Evolutionary conservation across 257 asterid genomes (phyloP).

Genomic region (Nicotiana benthamiana): DNA sequence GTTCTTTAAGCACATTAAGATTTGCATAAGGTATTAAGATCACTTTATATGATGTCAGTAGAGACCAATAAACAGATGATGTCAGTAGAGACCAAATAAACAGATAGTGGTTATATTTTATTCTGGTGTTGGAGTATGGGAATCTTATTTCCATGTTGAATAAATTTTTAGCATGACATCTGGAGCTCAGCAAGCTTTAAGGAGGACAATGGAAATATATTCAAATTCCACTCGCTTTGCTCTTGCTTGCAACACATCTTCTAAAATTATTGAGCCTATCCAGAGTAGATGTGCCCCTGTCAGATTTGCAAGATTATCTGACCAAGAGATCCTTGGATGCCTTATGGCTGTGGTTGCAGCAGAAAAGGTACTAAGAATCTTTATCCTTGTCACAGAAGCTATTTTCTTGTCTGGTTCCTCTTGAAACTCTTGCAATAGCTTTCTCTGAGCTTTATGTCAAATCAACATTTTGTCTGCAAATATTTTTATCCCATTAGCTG

Average conservation of each 20-base stretch:
- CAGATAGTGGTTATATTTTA: too few species aligned
- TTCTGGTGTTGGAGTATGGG: not conserved
- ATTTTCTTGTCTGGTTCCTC: not conserved
- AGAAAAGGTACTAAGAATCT: conserved; percentile 52
- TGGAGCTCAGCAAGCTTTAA: conserved; percentile 97
- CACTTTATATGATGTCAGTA: too few species aligned
- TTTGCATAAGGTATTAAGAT: too few species aligned
- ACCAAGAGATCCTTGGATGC: conserved; percentile 97
- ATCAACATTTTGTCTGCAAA: not conserved
- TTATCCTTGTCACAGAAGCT: not conserved
- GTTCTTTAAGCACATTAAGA: too few species aligned
- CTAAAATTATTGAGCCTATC: conserved; percentile 90
- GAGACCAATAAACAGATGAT: too few species aligned
- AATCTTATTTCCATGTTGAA: conserved; percentile 19
- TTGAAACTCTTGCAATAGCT: not conserved
- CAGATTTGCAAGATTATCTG: conserved; percentile 80
- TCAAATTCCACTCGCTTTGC: conserved; percentile 95
- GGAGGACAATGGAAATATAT: conserved; percentile 98
- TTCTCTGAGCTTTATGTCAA: not conserved
- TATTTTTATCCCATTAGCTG: not conserved
- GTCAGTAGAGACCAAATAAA: too few species aligned
- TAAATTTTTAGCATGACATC: conserved; percentile 78
- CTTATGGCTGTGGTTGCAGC: conserved; percentile 87
- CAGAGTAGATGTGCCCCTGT: conserved; percentile 98
- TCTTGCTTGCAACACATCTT: conserved; percentile 90